Evolutionary conservation across 805 yeast species (phyloP).

Genomic region (Saturnispora ahearnii): DNA sequence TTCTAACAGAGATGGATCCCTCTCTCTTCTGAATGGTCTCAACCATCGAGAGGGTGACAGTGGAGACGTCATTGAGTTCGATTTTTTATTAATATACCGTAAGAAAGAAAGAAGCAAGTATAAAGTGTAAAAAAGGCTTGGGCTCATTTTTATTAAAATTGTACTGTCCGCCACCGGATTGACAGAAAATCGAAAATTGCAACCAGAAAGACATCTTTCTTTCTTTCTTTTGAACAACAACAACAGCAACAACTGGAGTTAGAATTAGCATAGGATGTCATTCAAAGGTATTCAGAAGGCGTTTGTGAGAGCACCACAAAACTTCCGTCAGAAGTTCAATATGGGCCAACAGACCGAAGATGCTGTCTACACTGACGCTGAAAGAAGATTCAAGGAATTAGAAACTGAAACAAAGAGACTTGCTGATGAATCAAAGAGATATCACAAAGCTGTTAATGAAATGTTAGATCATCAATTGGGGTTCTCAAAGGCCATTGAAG

Average conservation of each 20-base stretch:
- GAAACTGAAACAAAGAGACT: conserved; percentile 84
- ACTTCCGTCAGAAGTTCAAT: conserved; percentile 79
- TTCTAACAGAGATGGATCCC: neutral
- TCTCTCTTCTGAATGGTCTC: conserved; percentile 2
- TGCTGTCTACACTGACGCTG: conserved; percentile 90
- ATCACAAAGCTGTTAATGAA: conserved; percentile 84
- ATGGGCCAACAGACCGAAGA: conserved; percentile 77
- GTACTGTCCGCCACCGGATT: neutral
- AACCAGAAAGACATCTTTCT: neutral
- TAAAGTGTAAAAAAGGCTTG: neutral
- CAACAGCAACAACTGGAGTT: neutral
- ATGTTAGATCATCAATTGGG: conserved; percentile 92
- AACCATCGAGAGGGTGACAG: conserved; percentile 8
- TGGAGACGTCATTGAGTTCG: neutral
- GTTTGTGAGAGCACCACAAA: conserved; percentile 82
- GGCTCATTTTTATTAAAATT: neutral
- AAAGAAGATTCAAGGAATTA: conserved; percentile 87
- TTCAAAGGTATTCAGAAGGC: conserved; percentile 82
- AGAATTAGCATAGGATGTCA: conserved; percentile 43
- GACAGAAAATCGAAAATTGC: neutral
- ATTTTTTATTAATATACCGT: neutral
- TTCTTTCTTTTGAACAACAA: no score
- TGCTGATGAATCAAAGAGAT: conserved; percentile 82
- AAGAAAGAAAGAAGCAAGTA: neutral
- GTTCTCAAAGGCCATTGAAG: conserved; percentile 91